These are phyloP conservation scores for Xanthoparmelia taractica DNA, from an alignment of 495 filamentous ascomycete species.

Conservation along the genomic window DNA sequence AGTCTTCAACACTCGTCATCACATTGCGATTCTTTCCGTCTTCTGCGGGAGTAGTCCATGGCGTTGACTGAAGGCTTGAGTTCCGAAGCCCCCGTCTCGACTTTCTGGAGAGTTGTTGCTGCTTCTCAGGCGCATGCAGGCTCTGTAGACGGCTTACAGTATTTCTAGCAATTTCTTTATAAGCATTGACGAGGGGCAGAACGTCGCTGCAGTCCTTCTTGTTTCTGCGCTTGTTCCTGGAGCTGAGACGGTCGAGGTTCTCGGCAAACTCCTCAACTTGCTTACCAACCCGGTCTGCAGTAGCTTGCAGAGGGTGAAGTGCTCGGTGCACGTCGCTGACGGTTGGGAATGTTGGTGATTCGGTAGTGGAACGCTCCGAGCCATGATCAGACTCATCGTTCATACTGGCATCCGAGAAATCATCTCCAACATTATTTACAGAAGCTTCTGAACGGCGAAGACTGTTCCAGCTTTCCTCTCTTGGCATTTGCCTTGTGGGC, in stretches of 20 bases:
- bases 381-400: slow-evolving; percentile 12
- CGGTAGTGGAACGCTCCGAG: slow-evolving; percentile 19
- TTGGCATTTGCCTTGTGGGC: slow-evolving; percentile 13
- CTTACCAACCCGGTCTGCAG: slow-evolving; percentile 52
- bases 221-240: slow-evolving; percentile 2
- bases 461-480: slow-evolving; percentile 26
- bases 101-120: slow-evolving; percentile 27
- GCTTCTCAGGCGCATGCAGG: slow-evolving; percentile 28
- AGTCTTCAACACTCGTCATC: slow-evolving; percentile 41
- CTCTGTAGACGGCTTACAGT: slow-evolving; percentile 31
- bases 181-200: slow-evolving; percentile 29
- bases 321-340: slow-evolving; percentile 43
- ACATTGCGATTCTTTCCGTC: slow-evolving; percentile 5
- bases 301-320: slow-evolving; percentile 48
- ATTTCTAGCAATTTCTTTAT: slow-evolving; percentile 30
- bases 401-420: slow-evolving; percentile 19
- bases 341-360: slow-evolving; percentile 38
- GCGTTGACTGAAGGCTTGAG: slow-evolving; percentile 16
- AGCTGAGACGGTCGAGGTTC: slow-evolving; percentile 50
- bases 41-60: not conserved
- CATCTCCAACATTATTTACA: slow-evolving; percentile 17
- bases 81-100: slow-evolving; percentile 19
- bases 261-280: slow-evolving; percentile 62
- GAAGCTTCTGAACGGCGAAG: slow-evolving; percentile 22
- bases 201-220: slow-evolving; percentile 21